Percentiles rank a stretch among this genome's conserved stretches.
These are phyloP conservation scores for Xerocomus minutiporus DNA, from an alignment of 1,284 basidiomycete genomes.

Conservation along the genomic window DNA sequence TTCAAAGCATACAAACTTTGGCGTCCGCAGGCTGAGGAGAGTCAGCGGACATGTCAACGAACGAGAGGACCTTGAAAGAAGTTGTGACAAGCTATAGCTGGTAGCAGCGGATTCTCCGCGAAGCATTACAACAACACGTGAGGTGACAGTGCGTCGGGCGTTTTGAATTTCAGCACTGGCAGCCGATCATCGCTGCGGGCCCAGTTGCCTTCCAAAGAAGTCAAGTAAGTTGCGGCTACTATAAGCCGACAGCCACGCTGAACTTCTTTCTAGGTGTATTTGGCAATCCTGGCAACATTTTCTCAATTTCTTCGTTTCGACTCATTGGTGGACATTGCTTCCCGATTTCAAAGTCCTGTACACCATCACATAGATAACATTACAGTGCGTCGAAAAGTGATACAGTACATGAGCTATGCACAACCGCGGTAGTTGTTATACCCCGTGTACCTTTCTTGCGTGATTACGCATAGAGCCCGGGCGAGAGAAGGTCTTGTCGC, in stretches of 20 bases:
- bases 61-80: not conserved
- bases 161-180: not conserved
- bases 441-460: not conserved
- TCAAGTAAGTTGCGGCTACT: not conserved
- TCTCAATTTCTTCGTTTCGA: no score
- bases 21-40: not conserved
- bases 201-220: not conserved
- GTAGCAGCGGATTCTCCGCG: not conserved
- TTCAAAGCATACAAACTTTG: not conserved
- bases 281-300: no score
- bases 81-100: no score
- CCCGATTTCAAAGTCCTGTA: no score
- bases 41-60: not conserved
- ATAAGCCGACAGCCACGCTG: no score
- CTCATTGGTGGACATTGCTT: no score
- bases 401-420: no score
- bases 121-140: not conserved
- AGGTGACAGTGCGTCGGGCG: not conserved
- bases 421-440: not conserved
- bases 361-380: no score
- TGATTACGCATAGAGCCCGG: conserved; percentile 10
- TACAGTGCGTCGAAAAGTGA: no score
- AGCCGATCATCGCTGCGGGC: not conserved
- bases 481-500: conserved; percentile 3
- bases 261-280: no score